Percentiles rank a stretch among this genome's conserved stretches.
phyloP scores from a whole-genome alignment of 768 basidiomycete species.

The Kwoniella sp. region DNA sequence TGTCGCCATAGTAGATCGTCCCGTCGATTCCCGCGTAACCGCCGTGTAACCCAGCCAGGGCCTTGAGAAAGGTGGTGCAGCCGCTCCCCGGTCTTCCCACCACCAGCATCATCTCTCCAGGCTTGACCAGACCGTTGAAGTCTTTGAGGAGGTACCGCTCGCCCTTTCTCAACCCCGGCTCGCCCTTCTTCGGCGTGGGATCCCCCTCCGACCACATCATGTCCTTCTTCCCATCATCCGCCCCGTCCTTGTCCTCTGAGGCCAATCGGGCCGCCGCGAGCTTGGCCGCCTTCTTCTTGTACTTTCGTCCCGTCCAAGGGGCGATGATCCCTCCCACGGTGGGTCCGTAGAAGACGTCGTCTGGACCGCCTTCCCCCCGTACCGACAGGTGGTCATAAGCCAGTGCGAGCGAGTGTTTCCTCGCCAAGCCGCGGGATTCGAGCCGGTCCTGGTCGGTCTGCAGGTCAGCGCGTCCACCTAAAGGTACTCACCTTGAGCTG shows the following conservation, averaged over 20 bases:
- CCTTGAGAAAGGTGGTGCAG: conserved; percentile 75
- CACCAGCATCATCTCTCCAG: conserved; percentile 60
- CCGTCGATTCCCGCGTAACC: conserved; percentile 68
- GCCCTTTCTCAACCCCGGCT: conserved; percentile 28
- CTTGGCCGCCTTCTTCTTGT: conserved; percentile 35
- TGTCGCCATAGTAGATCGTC: conserved; percentile 62
- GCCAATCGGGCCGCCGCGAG: conserved; percentile 25
- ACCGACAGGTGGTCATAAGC: conserved; percentile 39
- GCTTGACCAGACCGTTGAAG: conserved; percentile 58
- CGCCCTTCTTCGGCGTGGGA: conserved; percentile 19
- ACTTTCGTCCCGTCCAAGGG: conserved; percentile 28
- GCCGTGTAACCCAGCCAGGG: conserved; percentile 65
- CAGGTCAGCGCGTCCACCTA: not conserved
- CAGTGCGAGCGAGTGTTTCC: conserved; percentile 30
- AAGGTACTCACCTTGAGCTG: conserved; percentile 6
- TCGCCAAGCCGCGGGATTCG: conserved; percentile 22
- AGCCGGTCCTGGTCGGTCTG: conserved; percentile 33
- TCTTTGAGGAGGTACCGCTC: conserved; percentile 53
- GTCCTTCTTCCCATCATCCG: conserved; percentile 8
- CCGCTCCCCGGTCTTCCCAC: conserved; percentile 78
- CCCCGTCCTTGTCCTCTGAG: conserved; percentile 27
- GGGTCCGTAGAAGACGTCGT: conserved; percentile 35
- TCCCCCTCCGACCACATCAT: conserved; percentile 20
- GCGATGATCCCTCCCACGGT: conserved; percentile 39
- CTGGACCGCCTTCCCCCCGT: conserved; percentile 32